Conservation (phyloP, 495 filamentous ascomycete genomes). For the Peziza echinospora region DNA sequence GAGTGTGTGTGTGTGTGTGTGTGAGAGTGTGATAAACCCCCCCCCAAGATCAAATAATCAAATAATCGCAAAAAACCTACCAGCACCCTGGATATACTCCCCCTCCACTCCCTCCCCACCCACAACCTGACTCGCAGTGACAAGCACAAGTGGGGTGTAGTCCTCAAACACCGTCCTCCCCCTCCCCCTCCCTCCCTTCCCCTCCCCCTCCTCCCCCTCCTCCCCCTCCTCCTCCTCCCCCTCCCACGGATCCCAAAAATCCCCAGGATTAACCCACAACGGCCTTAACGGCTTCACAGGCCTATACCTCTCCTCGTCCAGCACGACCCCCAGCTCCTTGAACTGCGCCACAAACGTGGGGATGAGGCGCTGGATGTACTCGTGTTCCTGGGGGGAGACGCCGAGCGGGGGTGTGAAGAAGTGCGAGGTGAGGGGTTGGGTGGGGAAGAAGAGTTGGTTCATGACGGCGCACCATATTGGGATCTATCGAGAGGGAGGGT, state of each 20-base stretch:
- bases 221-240: no score
- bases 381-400: slow-evolving; percentile 50
- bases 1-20: background rate
- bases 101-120: slow-evolving; percentile 41
- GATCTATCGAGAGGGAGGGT: background rate
- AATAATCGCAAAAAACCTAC: background rate
- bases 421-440: slow-evolving; percentile 24
- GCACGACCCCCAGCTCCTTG: slow-evolving; percentile 22
- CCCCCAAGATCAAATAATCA: no score
- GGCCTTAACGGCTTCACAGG: background rate
- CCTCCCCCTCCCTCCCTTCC: no score
- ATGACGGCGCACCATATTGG: slow-evolving; percentile 82
- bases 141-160: slow-evolving; percentile 55
- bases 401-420: slow-evolving; percentile 44
- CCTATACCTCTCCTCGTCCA: slow-evolving; percentile 10
- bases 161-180: slow-evolving; percentile 42
- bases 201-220: no score
- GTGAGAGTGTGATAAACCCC: background rate
- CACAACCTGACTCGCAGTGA: slow-evolving; percentile 51
- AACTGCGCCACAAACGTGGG: slow-evolving; percentile 44
- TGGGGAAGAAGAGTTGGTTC: slow-evolving; percentile 32
- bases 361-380: slow-evolving; percentile 52
- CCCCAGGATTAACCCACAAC: background rate
- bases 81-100: slow-evolving; percentile 84
- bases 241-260: slow-evolving; percentile 5